Conservation (phyloP, 1,284 basidiomycete genomes). For the Malassezia dermatis region DNA sequence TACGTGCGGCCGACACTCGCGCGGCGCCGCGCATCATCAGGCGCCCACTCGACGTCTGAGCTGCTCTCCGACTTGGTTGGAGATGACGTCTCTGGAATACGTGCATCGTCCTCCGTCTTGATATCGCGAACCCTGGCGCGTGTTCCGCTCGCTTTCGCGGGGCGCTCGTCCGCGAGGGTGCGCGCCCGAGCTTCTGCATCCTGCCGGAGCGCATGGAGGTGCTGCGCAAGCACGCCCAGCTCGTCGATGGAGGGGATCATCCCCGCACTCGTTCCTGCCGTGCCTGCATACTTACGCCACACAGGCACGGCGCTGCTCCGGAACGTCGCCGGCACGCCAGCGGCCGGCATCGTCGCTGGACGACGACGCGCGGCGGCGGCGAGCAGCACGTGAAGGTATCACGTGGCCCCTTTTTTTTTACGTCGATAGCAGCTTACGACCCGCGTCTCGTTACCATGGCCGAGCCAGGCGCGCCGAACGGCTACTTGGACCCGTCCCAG, state of each 20-base stretch:
- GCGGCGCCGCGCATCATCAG: background rate
- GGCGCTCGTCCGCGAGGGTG: slow-evolving; percentile 6
- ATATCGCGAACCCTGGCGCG: background rate
- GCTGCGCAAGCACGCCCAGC: background rate
- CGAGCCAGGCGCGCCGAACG: background rate
- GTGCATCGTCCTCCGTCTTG: background rate
- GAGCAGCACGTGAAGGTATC: background rate
- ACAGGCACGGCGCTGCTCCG: slow-evolving; percentile 2
- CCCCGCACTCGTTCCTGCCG: background rate
- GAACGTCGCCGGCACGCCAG: slow-evolving; percentile 8
- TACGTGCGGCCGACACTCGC: slow-evolving; percentile 2
- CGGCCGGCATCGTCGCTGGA: slow-evolving; percentile 3
- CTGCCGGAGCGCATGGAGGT: slow-evolving; percentile 4
- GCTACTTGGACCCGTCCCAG: slow-evolving; percentile 26
- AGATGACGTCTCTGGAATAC: background rate
- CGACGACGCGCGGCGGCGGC: background rate
- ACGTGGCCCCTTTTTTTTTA: background rate
- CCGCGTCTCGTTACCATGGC: background rate
- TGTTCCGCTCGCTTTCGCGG: background rate
- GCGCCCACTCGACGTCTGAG: slow-evolving; percentile 3
- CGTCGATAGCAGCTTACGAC: background rate
- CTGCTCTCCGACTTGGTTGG: background rate
- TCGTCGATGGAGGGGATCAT: slow-evolving; percentile 9
- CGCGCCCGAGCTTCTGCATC: slow-evolving; percentile 2
- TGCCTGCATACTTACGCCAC: background rate